phyloP scores from a whole-genome alignment of 306 rosid species.

The Gastrolobium villosum region DNA sequence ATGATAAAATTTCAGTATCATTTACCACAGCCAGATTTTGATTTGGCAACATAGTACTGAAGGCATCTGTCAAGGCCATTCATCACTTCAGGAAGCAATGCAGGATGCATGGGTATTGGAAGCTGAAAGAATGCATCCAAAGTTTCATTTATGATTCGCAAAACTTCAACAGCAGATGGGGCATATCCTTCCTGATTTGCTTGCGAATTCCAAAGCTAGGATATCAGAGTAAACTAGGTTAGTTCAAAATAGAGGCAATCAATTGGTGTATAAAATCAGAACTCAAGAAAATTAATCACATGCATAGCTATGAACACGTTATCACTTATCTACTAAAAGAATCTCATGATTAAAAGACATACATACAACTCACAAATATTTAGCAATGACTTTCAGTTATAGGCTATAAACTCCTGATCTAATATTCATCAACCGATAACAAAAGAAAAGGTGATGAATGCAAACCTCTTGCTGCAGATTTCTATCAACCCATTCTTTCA shows the following conservation, averaged over 20 bases:
- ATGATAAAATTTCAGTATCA: constrained; percentile 29
- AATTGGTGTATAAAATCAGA: constrained; percentile 27
- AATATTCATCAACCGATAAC: constrained; percentile 13
- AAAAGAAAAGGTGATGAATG: constrained; percentile 38
- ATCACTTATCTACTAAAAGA: constrained; percentile 33
- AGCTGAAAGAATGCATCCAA: constrained; percentile 93
- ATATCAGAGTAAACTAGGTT: constrained; percentile 53
- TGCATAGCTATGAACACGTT: constrained; percentile 11
- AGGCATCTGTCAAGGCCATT: constrained; percentile 92
- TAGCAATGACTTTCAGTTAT: neutral
- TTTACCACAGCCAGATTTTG: constrained; percentile 96
- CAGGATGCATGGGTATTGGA: constrained; percentile 98
- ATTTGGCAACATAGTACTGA: constrained; percentile 77
- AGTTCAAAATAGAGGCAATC: constrained; percentile 39
- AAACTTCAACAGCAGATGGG: constrained; percentile 92
- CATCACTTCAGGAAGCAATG: constrained; percentile 93
- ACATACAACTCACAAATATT: constrained; percentile 18
- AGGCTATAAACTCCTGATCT: neutral
- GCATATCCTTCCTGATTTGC: constrained; percentile 84
- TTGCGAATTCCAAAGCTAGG: constrained; percentile 80
- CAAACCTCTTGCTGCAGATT: constrained; percentile 98
- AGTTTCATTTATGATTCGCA: constrained; percentile 87
- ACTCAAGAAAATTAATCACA: constrained; percentile 21
- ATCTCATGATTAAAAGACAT: constrained; percentile 9
- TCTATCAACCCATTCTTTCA: constrained; percentile 96